These are phyloP conservation scores for Parietaria judaica DNA, from an alignment of 306 rosid species.

Conservation along the genomic window DNA sequence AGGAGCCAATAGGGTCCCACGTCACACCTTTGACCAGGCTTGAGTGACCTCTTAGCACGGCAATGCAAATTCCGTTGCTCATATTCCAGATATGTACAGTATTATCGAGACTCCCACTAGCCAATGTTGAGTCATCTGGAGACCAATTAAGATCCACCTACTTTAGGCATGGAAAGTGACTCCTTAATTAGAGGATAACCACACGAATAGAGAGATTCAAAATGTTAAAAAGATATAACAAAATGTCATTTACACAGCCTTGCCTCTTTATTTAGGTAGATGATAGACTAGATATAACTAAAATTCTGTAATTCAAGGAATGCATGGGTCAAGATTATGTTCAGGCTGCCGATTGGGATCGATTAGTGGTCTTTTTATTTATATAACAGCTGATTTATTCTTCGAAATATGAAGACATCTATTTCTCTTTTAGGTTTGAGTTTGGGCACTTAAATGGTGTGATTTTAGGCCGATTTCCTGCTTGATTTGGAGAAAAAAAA, in stretches of 20 bases:
- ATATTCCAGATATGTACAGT: conserved; percentile 92
- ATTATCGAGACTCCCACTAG: conserved; percentile 96
- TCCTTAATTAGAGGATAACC: conserved; percentile 48
- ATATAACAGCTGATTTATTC: no score
- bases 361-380: no score
- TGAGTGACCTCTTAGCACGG: conserved; percentile 98
- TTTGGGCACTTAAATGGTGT: no score
- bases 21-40: conserved; percentile 97
- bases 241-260: not conserved
- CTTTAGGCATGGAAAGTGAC: conserved; percentile 65
- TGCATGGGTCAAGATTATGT: no score
- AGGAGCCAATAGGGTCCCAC: conserved; percentile 99
- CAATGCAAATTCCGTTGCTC: conserved; percentile 91
- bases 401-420: no score
- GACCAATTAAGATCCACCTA: conserved; percentile 99
- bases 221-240: not conserved
- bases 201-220: conserved; percentile 9
- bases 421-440: no score
- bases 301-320: no score
- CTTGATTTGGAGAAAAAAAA: no score
- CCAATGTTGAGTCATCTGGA: conserved; percentile 92
- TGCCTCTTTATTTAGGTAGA: not conserved
- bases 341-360: no score
- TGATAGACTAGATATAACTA: no score
- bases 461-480: no score